Conservation (phyloP, 345 rosid species). For the Camelina hispida region DNA sequence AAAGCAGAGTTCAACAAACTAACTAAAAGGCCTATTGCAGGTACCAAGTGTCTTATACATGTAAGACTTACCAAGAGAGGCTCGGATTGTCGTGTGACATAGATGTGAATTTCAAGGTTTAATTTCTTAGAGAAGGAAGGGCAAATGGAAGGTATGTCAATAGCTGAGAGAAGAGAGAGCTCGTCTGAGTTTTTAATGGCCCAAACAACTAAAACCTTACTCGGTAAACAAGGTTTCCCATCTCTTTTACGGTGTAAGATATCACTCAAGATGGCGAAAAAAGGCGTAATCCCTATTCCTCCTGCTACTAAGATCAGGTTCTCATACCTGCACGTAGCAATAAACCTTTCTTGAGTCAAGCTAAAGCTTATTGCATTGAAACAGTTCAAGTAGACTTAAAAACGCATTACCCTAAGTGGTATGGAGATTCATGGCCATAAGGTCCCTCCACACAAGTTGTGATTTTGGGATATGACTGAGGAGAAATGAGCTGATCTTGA, state of each 20-base stretch:
- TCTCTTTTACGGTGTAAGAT: conserved; percentile 68
- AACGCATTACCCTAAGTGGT: conserved; percentile 89
- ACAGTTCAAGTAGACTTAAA: too few relatives aligned
- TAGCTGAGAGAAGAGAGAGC: conserved; percentile 68
- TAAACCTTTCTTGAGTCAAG: too few relatives aligned
- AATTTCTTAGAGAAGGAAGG: conserved; percentile 60
- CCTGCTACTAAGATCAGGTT: conserved; percentile 89
- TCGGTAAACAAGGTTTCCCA: conserved; percentile 73
- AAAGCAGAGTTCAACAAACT: conserved; percentile 5
- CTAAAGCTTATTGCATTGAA: too few relatives aligned
- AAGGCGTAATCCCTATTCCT: conserved; percentile 91
- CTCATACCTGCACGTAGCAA: too few relatives aligned
- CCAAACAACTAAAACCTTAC: conserved; percentile 71
- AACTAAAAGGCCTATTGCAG: background rate
- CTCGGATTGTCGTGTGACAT: conserved; percentile 74
- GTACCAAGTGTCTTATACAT: background rate
- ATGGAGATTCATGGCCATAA: conserved; percentile 81
- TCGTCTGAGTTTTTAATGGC: conserved; percentile 80
- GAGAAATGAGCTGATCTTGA: conserved; percentile 26
- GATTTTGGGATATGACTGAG: conserved; percentile 44
- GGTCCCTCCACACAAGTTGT: conserved; percentile 93
- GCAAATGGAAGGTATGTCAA: conserved; percentile 65
- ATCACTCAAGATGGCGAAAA: conserved; percentile 83
- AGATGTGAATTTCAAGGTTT: conserved; percentile 59
- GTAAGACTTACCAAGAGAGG: conserved; percentile 65